Evolutionary conservation across 768 basidiomycete species (phyloP), one percentile per base, ranked within the genome.

Genomic region (Rhizopogon vulgaris): DNA sequence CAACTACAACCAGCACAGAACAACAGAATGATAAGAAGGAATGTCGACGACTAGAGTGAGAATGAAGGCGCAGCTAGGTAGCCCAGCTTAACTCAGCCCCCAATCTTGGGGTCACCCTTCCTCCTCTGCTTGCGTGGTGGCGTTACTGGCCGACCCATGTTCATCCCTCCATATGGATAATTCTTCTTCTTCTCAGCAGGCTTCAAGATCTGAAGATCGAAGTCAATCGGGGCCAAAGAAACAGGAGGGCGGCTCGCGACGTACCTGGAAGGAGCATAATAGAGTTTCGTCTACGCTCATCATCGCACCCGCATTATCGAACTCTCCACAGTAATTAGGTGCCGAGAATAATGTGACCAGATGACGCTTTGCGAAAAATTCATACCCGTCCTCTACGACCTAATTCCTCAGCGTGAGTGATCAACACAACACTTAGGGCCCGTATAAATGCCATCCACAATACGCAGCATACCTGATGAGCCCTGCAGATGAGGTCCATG

Each of bases 261-360:
- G 54, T 57, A 94, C 93, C 73, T 97, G 95, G 91, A 98, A 97
- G 7, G 94, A 97, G 73, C 95, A 97, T 58, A 98, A 69, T 58
- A 98, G 70, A 8, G 95, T 96, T 72, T 97, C 95, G 63, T 97
- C 95, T 39, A 99, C 95, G 63, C 90, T 94, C 95, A 98, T 99
- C 95, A 99, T 99, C 32, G 95, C 95, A 36, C 95, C 95, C 4
- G 95, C 94, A 69, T 99, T 99, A 70, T 99, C 95, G 63, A 99
- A 99, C 74, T 98, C 90, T 57, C 92, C 89, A 61, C 88, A 91
- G 63, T 92, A 91, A 75, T 92, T 91, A 53, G 95, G 95, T 48
- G 95, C 95, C 22, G 93, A 95, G 75, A 98, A 98, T 41, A 98
- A 69, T 39, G 95, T 98, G 58, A 98, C 95, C 59, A 98, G 72